Evolutionary conservation across 495 filamentous ascomycete genomes (phyloP).

Genomic region (Penicillium waksmanii): DNA sequence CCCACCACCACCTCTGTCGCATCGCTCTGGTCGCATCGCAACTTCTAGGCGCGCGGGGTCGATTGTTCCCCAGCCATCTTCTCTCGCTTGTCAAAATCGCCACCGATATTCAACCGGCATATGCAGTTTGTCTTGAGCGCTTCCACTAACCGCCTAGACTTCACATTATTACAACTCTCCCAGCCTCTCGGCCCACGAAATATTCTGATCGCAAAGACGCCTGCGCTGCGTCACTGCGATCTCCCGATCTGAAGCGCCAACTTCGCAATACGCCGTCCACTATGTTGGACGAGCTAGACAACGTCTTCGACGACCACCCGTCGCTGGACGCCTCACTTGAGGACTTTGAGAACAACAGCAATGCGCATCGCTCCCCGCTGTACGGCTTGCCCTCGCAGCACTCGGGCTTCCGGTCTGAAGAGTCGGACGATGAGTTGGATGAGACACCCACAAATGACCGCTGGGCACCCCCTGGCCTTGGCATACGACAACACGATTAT

Average conservation of each 20-base stretch:
- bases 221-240: constrained; percentile 29
- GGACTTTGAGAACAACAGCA: constrained; percentile 69
- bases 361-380: constrained; percentile 53
- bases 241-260: constrained; percentile 26
- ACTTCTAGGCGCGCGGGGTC: constrained; percentile 21
- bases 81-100: constrained; percentile 16
- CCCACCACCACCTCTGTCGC: constrained; percentile 12
- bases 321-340: constrained; percentile 73
- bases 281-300: constrained; percentile 53
- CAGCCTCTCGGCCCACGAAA: constrained; percentile 6
- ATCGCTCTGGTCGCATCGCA: constrained; percentile 30
- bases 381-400: constrained; percentile 71
- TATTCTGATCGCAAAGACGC: constrained; percentile 14
- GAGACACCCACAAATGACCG: constrained; percentile 44
- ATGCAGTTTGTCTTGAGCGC: constrained; percentile 10
- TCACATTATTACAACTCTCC: not conserved
- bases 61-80: constrained; percentile 21
- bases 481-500: constrained; percentile 53
- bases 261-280: constrained; percentile 44
- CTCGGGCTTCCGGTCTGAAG: constrained; percentile 74
- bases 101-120: not conserved
- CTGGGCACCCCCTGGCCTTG: constrained; percentile 67
- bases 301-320: constrained; percentile 66
- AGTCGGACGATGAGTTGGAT: constrained; percentile 52
- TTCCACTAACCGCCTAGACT: constrained; percentile 25